Percentiles rank a stretch among this genome's conserved stretches.
Evolutionary conservation across 805 yeast species (phyloP).

Genomic region (Myxozyma neotropica): DNA sequence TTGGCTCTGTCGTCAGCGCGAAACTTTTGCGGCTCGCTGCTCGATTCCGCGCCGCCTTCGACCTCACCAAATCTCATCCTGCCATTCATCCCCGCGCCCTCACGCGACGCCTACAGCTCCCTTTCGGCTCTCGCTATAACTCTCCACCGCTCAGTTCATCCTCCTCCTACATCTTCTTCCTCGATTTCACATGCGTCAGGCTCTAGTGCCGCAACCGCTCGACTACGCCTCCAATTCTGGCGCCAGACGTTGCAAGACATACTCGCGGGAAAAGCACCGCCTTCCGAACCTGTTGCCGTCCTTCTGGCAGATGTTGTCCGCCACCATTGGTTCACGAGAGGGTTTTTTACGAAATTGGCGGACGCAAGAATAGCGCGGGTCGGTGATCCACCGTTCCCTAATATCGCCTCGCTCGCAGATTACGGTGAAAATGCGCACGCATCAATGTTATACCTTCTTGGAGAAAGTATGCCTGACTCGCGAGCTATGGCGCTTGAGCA

Average conservation of each 20-base stretch:
- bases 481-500: conserved; percentile 46
- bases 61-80: conserved; percentile 55
- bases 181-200: conserved; percentile 61
- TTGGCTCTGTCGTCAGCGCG: conserved; percentile 17
- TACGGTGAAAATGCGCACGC: conserved; percentile 81
- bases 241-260: conserved; percentile 58
- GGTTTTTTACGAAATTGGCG: conserved; percentile 61
- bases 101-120: conserved; percentile 64
- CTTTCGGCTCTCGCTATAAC: conserved; percentile 53
- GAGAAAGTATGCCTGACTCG: conserved; percentile 49
- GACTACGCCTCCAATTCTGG: conserved; percentile 73
- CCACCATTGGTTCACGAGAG: conserved; percentile 53
- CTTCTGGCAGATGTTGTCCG: conserved; percentile 56
- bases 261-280: conserved; percentile 43
- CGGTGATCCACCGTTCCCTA: conserved; percentile 50
- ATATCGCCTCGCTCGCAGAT: conserved; percentile 62
- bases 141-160: conserved; percentile 16
- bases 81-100: conserved; percentile 67
- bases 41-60: neutral
- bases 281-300: conserved; percentile 68
- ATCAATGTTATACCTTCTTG: conserved; percentile 69
- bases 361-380: conserved; percentile 60
- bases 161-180: conserved; percentile 14
- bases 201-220: conserved; percentile 48
- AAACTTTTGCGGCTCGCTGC: conserved; percentile 13